Base-by-base conservation (phyloP, 371 early-diverging fungal species). In the Umbelopsis sp. region DNA sequence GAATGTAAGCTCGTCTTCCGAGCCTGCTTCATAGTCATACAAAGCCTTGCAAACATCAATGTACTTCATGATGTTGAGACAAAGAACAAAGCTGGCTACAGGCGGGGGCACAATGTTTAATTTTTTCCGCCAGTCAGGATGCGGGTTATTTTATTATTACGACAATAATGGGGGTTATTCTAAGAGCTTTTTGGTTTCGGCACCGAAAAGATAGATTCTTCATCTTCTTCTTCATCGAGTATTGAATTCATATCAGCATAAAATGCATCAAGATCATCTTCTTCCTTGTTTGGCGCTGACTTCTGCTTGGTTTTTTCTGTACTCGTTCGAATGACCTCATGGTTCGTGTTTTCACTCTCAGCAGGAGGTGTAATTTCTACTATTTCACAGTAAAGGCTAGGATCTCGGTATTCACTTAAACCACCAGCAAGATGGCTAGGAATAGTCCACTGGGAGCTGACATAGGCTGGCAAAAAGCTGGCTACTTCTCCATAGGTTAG, bases 1-100 rank as follows among this genome's bases (percentile, higher is more conserved):
- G 70, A 97, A 86, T 52, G 82, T 78, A 66, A 97, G 81, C 80
- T 97, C 97, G 64, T 96, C 97, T 72, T 89, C 91, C 44, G 91
- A 92, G 50, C 87, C 84, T 37, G 97, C 92, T 52, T 87, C 87
- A 79, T 97, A 97, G 74, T 92, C 91, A 72, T 83, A 83, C 45
- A 80, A 72, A 64, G 81, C 74, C 73, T 78, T 76, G 63, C 77
- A 79, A 66, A 83, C 80, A 67, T 77, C 70, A 48, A 83, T 74
- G 63, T 83, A 83, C 70, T 74, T 79, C 83, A 83, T 82, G 57
- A 57, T 57, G 57, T 37, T 35, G 35, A 35, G 57, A 18, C 57
- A 35, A 57, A 57, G 57, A 57, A 35, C 57, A 18, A 57, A 18
- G 9, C 18, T 57, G 57, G 48, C 35, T 57, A 10, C 18, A 35